phyloP scores from a whole-genome alignment of 306 rosid genomes.

The Cucurbita maxima region DNA sequence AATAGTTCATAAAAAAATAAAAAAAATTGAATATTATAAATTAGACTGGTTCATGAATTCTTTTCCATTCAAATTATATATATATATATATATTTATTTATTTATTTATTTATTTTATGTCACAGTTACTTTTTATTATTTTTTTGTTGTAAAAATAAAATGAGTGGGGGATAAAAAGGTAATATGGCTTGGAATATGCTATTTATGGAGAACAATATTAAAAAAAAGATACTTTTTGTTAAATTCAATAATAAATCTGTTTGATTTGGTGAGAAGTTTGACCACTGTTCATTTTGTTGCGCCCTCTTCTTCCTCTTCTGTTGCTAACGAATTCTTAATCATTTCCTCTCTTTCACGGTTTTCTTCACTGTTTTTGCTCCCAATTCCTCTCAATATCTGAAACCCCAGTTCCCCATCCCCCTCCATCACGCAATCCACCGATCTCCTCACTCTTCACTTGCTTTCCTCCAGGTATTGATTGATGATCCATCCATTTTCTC shows the following conservation, averaged over 20 bases:
- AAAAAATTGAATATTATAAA: no score
- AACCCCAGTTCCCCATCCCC: background rate
- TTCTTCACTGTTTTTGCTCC: background rate
- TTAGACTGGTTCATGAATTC: no score
- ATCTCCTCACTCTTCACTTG: background rate
- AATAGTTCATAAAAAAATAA: no score
- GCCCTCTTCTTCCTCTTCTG: conserved; percentile 9
- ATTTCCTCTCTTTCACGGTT: background rate
- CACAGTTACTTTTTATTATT: no score
- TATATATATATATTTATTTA: no score
- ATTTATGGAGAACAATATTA: conserved; percentile 10
- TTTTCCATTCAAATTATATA: no score
- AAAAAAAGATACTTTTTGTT: conserved; percentile 15
- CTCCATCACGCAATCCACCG: background rate
- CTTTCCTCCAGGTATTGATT: background rate
- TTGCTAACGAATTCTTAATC: conserved; percentile 9
- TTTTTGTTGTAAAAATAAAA: background rate
- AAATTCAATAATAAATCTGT: conserved; percentile 31
- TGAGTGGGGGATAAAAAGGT: conserved; percentile 15
- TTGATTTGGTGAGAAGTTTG: conserved; percentile 42
- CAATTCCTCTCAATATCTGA: background rate
- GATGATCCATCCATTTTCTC: background rate
- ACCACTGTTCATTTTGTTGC: conserved; percentile 48
- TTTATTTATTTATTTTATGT: no score
- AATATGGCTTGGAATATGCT: background rate